Base-by-base conservation (phyloP, 1,284 basidiomycete genomes). In the Leucoagaricus sp. region DNA sequence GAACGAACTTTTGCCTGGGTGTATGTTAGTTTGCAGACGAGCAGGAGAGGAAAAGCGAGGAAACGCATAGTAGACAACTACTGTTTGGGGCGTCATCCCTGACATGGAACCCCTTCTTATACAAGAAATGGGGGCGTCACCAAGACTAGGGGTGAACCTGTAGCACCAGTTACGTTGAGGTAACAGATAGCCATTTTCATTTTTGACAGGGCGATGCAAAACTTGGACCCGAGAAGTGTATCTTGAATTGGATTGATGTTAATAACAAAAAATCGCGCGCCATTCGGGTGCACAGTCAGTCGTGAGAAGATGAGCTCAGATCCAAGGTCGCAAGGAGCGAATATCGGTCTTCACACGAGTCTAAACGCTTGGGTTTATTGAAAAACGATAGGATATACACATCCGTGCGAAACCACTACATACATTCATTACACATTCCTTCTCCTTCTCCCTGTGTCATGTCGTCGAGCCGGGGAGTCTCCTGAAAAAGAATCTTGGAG, bases 381-480 rank as follows among this genome's bases (percentile, higher is more conserved):
- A 13, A 28, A 40, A 1, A 15, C 38, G 23, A 46, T 46, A 28
- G 28, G 10, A n/a, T 4, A 38, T 6, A 38, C 4, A 38, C 17
- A 13, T 8, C 36, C 4, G 4, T 38, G 36, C 36, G 17, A n/a
- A n/a, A 9, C 17, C 15, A 4, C 36, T 38, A 38, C 36, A 38
- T 38, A 38, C 36, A n/a, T 38, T n/a, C n/a, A n/a, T 44, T 42
- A 57, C 21, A 46, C 31, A 23, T 51, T 40, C 49, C 55, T 41
- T 38, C 51, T 55, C 47, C 57, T 60, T 49, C 55, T 55, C 46
- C 54, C 46, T 10, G 28, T 17, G 17, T 49, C 40, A 19, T 29
- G 38, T 25, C 23, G 49, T 12, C 23, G 25, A 29, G 10, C 6
- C 34, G 31, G 4, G 44, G 50, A 10, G 10, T 26, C 42, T 38